Conservation (phyloP, 352 stramenopile species). For the Phytophthora ramorum region DNA sequence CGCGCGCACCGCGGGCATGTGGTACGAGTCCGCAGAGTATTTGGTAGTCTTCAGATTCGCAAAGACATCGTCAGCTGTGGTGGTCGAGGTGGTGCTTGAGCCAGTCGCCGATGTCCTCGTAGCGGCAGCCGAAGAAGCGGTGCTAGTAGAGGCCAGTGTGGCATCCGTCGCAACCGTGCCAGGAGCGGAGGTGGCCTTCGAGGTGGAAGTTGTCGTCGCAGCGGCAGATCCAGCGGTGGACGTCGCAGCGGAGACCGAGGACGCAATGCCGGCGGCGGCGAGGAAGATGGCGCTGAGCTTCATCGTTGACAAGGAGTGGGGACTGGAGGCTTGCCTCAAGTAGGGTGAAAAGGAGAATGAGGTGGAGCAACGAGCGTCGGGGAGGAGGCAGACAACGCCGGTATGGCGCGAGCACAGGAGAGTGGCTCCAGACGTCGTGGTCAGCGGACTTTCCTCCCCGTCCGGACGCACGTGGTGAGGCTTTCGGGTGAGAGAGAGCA, state of each 20-base stretch:
- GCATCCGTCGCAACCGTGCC: constrained; percentile 5
- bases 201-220: neutral
- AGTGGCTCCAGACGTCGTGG: constrained; percentile 5
- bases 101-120: neutral
- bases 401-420: neutral
- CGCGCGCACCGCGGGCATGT: constrained; percentile 67
- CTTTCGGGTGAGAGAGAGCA: constrained; percentile 2
- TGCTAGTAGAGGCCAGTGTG: neutral
- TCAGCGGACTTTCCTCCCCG: constrained; percentile 30
- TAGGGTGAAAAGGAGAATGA: constrained; percentile 45
- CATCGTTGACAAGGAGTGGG: constrained; percentile 16
- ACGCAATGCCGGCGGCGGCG: constrained; percentile 14
- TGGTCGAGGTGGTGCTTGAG: constrained; percentile 1
- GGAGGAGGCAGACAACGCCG: constrained; percentile 1
- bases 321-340: constrained; percentile 40
- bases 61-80: constrained; percentile 28
- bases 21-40: constrained; percentile 46
- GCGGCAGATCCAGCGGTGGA: constrained; percentile 3
- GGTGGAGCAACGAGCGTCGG: neutral
- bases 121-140: constrained; percentile 7
- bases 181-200: neutral
- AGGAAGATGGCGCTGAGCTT: constrained; percentile 37
- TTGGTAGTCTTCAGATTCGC: constrained; percentile 43
- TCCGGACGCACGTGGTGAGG: constrained; percentile 16
- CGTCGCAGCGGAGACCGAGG: constrained; percentile 17